Evolutionary conservation across 805 yeast species (phyloP).

Genomic region (Cyberlindnera euphorbiiphila): DNA sequence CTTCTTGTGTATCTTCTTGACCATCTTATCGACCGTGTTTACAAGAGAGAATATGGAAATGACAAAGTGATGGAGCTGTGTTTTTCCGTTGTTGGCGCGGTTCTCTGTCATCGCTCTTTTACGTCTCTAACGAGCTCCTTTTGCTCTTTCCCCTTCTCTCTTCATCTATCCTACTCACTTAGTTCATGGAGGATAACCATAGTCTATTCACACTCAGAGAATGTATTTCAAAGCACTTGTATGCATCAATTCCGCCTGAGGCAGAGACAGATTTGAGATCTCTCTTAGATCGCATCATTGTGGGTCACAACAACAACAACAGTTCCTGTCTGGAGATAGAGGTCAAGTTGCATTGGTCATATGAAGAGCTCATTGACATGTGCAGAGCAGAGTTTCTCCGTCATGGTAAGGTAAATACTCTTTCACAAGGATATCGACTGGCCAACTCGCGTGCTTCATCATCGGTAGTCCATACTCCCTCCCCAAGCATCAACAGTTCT

Average conservation of each 20-base stretch:
- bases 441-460: conserved; percentile 29
- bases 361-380: conserved; percentile 39
- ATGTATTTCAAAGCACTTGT: not conserved
- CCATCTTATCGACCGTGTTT: conserved; percentile 27
- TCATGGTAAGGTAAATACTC: conserved; percentile 32
- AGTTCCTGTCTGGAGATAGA: not conserved
- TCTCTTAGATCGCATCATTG: conserved; percentile 5
- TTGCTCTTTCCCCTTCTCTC: not conserved
- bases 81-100: too few species aligned
- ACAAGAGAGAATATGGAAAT: not conserved
- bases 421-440: conserved; percentile 41
- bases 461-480: conserved; percentile 30
- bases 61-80: not conserved
- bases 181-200: not conserved
- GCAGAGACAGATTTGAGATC: not conserved
- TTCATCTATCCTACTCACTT: not conserved
- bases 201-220: conserved; percentile 1
- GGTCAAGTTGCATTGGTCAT: conserved; percentile 4
- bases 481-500: conserved; percentile 37
- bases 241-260: not conserved
- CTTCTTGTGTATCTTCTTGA: conserved; percentile 33
- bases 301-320: conserved; percentile 1
- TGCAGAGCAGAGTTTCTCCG: conserved; percentile 33
- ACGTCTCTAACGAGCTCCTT: too few species aligned
- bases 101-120: too few species aligned